Base-by-base conservation (phyloP, 306 rosid genomes). In the Cicer bijugum region DNA sequence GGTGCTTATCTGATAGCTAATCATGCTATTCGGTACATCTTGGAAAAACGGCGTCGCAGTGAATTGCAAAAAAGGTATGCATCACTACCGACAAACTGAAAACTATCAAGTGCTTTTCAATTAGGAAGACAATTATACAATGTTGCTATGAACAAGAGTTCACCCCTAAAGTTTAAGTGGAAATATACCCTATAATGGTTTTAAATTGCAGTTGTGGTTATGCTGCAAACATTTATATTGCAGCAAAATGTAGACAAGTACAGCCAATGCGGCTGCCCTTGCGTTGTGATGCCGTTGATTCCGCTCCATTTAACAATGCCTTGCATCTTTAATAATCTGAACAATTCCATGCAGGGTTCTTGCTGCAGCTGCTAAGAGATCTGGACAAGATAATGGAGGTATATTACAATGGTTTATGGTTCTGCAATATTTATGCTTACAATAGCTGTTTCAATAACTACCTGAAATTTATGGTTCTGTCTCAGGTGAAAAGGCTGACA, bases 301-400 rank as follows among this genome's bases (percentile, higher is more conserved):
- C 69, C 40, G 15, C 43, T 51, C 69, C 58, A 40, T 70, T 71
- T 60, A 61, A 57, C 19, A 64, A 50, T 78, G 45, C 10, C 74
- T 71, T 20, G 12, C 65, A 75, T 38, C 57, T 71, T 58, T 77
- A 35, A 66, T 75, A 16, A 42, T 65, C 75, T 80, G 80, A 61
- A 48, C 46, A 69, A 69, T 39, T 85, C 33, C 53, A 14, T 85
- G 80, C 85, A 94, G 99, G 90, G 99, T 94, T 84, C 91, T 91
- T 44, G 96, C 96, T 72, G 99, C 99, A 4, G 97, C 99, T 76
- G 89, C 97, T 55, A 94, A 87, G 81, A 85, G 85, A 84, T 82
- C 91, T 4, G 89, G 88, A 69, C 86, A 85, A 79, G 95, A 86
- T 61, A 75, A 67, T 86, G 96, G 86, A 85, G 91, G 99, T 94